A percentile compares a stretch with the other conserved stretches of the same genome.
phyloP scores from a whole-genome alignment of 2,329 filamentous ascomycete genomes.

The Aspergillus ruber region DNA sequence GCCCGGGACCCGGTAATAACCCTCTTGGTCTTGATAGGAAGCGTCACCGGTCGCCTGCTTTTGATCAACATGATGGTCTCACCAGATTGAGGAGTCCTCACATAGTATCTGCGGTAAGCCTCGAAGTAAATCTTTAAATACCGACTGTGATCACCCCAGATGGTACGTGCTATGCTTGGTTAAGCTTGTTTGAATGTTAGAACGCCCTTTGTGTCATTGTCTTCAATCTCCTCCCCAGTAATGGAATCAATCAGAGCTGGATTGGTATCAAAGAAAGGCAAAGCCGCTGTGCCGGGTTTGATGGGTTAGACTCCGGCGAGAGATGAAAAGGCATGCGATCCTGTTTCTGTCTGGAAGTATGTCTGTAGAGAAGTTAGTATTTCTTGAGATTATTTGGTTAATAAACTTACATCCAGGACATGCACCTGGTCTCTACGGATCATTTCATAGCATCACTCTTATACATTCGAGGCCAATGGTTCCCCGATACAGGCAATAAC shows the following conservation, averaged over 20 bases:
- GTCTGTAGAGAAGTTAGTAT: slow-evolving; percentile 61
- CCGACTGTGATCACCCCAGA: slow-evolving; percentile 91
- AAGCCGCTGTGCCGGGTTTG: slow-evolving; percentile 89
- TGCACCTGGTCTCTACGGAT: slow-evolving; percentile 85
- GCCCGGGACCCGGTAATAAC: too few species aligned
- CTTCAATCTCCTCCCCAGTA: slow-evolving; percentile 83
- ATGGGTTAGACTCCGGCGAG: slow-evolving; percentile 90
- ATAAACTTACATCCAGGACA: slow-evolving; percentile 58
- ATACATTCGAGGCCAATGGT: slow-evolving; percentile 89
- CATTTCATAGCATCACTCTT: slow-evolving; percentile 95
- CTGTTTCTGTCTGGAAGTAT: slow-evolving; percentile 99
- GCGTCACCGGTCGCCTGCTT: too few species aligned
- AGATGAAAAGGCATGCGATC: slow-evolving; percentile 90
- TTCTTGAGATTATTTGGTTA: slow-evolving; percentile 40
- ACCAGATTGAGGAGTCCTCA: too few species aligned
- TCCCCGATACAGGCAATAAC: slow-evolving; percentile 88
- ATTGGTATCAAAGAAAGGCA: slow-evolving; percentile 98
- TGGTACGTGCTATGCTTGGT: slow-evolving; percentile 97
- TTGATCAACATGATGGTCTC: too few species aligned
- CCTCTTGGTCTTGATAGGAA: too few species aligned
- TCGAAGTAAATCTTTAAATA: slow-evolving; percentile 96
- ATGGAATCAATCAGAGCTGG: slow-evolving; percentile 96
- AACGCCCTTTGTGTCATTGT: slow-evolving; percentile 95
- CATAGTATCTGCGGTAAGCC: slow-evolving; percentile 60
- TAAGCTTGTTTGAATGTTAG: slow-evolving; percentile 95